Conservation (phyloP, 2,329 filamentous ascomycete genomes). For the Bisporella sp. region DNA sequence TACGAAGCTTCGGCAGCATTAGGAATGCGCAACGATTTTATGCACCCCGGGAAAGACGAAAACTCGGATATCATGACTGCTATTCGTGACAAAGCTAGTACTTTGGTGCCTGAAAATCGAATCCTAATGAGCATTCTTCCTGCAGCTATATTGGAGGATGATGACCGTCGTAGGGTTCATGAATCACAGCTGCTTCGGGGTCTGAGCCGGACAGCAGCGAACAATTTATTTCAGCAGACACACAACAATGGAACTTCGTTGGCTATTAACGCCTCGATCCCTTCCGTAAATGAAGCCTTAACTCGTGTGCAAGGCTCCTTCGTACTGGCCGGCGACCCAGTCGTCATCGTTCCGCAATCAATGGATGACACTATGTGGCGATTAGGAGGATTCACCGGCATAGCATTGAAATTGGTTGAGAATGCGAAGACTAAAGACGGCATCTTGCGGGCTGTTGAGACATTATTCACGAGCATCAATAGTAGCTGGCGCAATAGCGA, state of each 20-base stretch:
- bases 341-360: slow-evolving; percentile 73
- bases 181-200: slow-evolving; percentile 71
- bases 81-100: slow-evolving; percentile 77
- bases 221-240: slow-evolving; percentile 61
- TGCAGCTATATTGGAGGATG: slow-evolving; percentile 70
- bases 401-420: slow-evolving; percentile 80
- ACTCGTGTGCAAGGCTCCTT: slow-evolving; percentile 73
- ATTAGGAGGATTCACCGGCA: slow-evolving; percentile 80
- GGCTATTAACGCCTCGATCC: slow-evolving; percentile 81
- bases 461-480: slow-evolving; percentile 78
- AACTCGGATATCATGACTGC: slow-evolving; percentile 86
- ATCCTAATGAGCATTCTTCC: slow-evolving; percentile 81
- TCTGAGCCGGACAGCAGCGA: slow-evolving; percentile 65
- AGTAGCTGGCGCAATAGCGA: slow-evolving; percentile 97
- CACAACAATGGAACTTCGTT: slow-evolving; percentile 70
- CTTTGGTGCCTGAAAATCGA: slow-evolving; percentile 71
- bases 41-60: slow-evolving; percentile 85
- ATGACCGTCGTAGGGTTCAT: slow-evolving; percentile 63
- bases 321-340: slow-evolving; percentile 74
- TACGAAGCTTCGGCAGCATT: slow-evolving; percentile 89
- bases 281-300: slow-evolving; percentile 84
- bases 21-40: slow-evolving; percentile 83
- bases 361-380: slow-evolving; percentile 92
- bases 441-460: slow-evolving; percentile 70
- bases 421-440: slow-evolving; percentile 63